Percentiles rank a stretch among this genome's conserved stretches.
phyloP scores from a whole-genome alignment of 768 basidiomycete genomes.

The Coprinellus micaceus region DNA sequence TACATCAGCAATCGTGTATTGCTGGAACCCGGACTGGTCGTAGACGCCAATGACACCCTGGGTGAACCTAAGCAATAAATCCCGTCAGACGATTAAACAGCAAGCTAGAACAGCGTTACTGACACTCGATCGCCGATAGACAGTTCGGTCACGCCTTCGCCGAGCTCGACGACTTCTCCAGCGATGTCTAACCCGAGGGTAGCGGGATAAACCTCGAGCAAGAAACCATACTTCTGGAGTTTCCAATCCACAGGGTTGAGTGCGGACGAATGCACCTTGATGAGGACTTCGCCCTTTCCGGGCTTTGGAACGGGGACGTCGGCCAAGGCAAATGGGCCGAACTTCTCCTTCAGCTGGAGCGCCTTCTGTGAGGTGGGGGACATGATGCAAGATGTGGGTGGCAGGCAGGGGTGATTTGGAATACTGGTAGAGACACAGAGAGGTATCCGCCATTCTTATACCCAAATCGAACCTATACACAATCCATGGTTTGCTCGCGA shows the following conservation, averaged over 20 bases:
- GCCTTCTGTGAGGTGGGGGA: slow-evolving; percentile 21
- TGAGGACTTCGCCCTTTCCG: slow-evolving; percentile 36
- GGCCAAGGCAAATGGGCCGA: slow-evolving; percentile 16
- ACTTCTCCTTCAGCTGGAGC: slow-evolving; percentile 15
- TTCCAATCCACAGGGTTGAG: slow-evolving; percentile 48
- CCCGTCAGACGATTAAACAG: background rate
- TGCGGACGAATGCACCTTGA: slow-evolving; percentile 36
- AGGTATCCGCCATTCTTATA: too few species aligned
- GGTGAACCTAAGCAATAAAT: slow-evolving; percentile 25
- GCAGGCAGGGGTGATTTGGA: too few species aligned
- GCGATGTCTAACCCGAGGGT: slow-evolving; percentile 48
- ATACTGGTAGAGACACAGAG: too few species aligned
- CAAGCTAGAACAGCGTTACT: slow-evolving; percentile 13
- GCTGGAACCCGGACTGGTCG: slow-evolving; percentile 34
- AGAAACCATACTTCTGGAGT: slow-evolving; percentile 29
- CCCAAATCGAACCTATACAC: too few species aligned
- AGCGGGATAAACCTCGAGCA: slow-evolving; percentile 40
- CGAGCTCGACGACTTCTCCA: slow-evolving; percentile 49
- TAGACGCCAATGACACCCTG: slow-evolving; percentile 34
- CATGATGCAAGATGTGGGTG: too few species aligned
- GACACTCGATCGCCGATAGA: slow-evolving; percentile 53
- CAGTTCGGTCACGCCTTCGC: slow-evolving; percentile 47
- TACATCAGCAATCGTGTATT: slow-evolving; percentile 35
- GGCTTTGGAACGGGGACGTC: slow-evolving; percentile 25
- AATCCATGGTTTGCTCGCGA: too few species aligned